Conservation (phyloP, 2,329 filamentous ascomycete species). For the Pseudogymnoascus sp. region DNA sequence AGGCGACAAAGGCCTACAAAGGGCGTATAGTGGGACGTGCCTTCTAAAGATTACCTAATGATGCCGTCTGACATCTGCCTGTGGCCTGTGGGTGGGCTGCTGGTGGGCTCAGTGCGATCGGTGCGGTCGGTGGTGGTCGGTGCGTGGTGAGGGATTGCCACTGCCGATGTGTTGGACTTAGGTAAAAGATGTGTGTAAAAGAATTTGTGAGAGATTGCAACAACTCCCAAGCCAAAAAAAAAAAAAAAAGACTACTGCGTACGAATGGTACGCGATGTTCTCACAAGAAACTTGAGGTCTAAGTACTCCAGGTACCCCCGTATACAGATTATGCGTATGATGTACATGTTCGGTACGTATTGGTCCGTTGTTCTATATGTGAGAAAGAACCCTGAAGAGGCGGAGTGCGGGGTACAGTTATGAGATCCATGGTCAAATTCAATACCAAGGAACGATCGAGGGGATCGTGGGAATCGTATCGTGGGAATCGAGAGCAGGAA, state of each 20-base stretch:
- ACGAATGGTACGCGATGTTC: not conserved
- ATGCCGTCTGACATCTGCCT: not conserved
- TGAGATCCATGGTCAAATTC: not conserved
- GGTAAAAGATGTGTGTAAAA: not conserved
- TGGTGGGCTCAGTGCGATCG: not conserved
- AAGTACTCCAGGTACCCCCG: not conserved
- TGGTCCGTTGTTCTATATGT: not conserved
- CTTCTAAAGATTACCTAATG: constrained; percentile 7
- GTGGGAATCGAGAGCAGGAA: not conserved
- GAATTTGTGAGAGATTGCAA: not conserved
- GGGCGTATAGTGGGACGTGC: not conserved
- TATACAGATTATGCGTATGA: not conserved
- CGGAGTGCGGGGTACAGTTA: not conserved
- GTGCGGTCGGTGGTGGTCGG: not conserved
- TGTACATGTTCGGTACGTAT: constrained; percentile 1
- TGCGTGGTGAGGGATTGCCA: constrained; percentile 6
- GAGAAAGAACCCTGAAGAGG: not conserved
- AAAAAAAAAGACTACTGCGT: not conserved
- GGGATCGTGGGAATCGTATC: not conserved
- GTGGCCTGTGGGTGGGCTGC: not conserved
- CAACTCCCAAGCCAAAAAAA: not conserved
- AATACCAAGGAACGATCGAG: not conserved
- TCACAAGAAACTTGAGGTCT: not conserved
- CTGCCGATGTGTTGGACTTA: not conserved
- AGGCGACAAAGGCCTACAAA: not conserved